Evolutionary conservation across 2,329 filamentous ascomycete species (phyloP), one percentile per base, ranked within the genome.

Genomic region (Trichoderma harzianum): DNA sequence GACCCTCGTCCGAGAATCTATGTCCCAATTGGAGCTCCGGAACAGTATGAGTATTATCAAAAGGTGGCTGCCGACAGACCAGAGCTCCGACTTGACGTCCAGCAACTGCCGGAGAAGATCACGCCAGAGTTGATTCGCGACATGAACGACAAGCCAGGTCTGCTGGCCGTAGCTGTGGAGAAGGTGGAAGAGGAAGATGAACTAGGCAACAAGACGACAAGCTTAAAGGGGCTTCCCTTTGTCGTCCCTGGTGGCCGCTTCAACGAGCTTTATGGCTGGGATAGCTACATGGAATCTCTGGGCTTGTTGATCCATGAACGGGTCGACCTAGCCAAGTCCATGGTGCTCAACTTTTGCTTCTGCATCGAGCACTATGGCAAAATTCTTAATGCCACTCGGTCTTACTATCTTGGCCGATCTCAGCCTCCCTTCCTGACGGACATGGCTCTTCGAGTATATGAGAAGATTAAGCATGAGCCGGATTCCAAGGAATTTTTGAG

Each of bases 211-310:
- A 86, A 92, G 79, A 92, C 92, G 4, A 87, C 92, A 79, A 92
- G 91, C 4, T 84, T 97, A 53, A 87, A 87, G 43, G 96, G 96
- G 3, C 86, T 97, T 72, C 95, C 96, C 0, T 99, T 98, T 77
- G 94, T 98, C n/a, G 96, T 99, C 3, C 96, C 96, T 0, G 96
- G 96, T 72, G 96, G 96, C 28, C 90, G 96, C 34, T 99, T 99
- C 90, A 99, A 99, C 82, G 96, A 99, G 81, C 84, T 99, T 26
- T 99, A 99, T 80, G 95, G 95, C 61, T 99, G 96, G 96, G 96
- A 99, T 82, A 98, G 94, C 80, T 99, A 98, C 85, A 98, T 99
- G 94, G 93, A 95, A 80, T 96, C 95, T 6, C 86, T 98, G 3
- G 96, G 96, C 21, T 87, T 99, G 72, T 85, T 98, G 72, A 89